phyloP scores from a whole-genome alignment of 176 grass and related monocot species.

The Luzula sylvatica region DNA sequence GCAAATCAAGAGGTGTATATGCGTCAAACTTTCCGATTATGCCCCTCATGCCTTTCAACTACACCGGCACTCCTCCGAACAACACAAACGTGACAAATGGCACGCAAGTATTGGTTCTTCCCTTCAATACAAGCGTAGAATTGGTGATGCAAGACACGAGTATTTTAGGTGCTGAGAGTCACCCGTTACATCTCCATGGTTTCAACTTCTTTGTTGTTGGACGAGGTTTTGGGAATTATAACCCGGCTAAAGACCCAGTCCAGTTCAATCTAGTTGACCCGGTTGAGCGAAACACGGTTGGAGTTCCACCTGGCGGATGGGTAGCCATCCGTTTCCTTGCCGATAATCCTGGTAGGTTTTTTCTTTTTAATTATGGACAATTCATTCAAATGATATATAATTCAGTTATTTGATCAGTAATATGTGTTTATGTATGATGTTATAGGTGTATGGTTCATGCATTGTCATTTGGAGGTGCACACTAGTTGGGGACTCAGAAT shows the following conservation, averaged over 20 bases:
- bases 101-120: slow-evolving; percentile 42
- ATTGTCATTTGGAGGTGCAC: slow-evolving; percentile 79
- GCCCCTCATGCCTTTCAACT: slow-evolving; percentile 48
- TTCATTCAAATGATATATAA: too few species aligned
- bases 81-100: slow-evolving; percentile 58
- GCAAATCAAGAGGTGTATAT: slow-evolving; percentile 37
- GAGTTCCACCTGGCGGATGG: slow-evolving; percentile 69
- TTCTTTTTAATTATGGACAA: too few species aligned
- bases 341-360: slow-evolving; percentile 56
- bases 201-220: slow-evolving; percentile 72
- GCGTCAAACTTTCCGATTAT: slow-evolving; percentile 32
- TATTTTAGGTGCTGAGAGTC: slow-evolving; percentile 65
- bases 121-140: slow-evolving; percentile 46
- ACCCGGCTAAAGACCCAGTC: slow-evolving; percentile 33
- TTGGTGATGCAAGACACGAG: slow-evolving; percentile 77
- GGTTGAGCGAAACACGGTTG: slow-evolving; percentile 65
- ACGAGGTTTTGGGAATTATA: slow-evolving; percentile 51
- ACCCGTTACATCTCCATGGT: slow-evolving; percentile 76
- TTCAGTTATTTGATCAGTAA: too few species aligned
- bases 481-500: slow-evolving; percentile 85
- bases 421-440: too few species aligned
- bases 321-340: slow-evolving; percentile 62
- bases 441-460: slow-evolving; percentile 77
- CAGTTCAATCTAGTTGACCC: slow-evolving; percentile 59
- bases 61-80: slow-evolving; percentile 64